phyloP scores from a whole-genome alignment of 768 basidiomycete genomes.

The Boletus vinaceobasis region DNA sequence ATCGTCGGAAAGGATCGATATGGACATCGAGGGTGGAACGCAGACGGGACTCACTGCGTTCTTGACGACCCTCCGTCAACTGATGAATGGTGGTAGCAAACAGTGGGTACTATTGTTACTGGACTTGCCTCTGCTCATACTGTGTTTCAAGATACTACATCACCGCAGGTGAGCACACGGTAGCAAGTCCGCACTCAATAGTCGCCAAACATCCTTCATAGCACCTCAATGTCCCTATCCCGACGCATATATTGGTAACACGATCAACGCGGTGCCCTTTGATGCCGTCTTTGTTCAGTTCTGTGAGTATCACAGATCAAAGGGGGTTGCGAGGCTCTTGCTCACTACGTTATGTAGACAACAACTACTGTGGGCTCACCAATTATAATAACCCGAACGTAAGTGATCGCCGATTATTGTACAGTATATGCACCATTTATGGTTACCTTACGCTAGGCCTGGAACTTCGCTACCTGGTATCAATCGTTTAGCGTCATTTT shows the following conservation, averaged over 20 bases:
- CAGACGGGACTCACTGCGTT: constrained; percentile 33
- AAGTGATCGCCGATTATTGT: background rate
- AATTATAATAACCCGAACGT: constrained; percentile 46
- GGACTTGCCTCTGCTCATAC: background rate
- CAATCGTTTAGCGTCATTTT: background rate
- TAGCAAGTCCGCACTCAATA: background rate
- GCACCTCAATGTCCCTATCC: constrained; percentile 49
- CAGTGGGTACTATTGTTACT: constrained; percentile 11
- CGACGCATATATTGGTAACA: constrained; percentile 42
- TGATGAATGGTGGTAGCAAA: constrained; percentile 29
- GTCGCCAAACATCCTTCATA: background rate
- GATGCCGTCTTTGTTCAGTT: constrained; percentile 54
- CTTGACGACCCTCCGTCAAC: constrained; percentile 26
- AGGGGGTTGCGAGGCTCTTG: background rate
- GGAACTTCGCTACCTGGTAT: constrained; percentile 45
- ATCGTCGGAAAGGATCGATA: constrained; percentile 34
- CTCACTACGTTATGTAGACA: constrained; percentile 33
- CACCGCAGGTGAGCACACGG: constrained; percentile 32
- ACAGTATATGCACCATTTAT: background rate
- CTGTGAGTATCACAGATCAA: constrained; percentile 24
- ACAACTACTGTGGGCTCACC: constrained; percentile 44
- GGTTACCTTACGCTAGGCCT: constrained; percentile 36
- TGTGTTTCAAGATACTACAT: constrained; percentile 37
- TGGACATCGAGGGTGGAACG: constrained; percentile 48
- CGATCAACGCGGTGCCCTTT: constrained; percentile 41